Base-by-base conservation (phyloP, 129 eudicot genomes). In the Flaveria bidentis region DNA sequence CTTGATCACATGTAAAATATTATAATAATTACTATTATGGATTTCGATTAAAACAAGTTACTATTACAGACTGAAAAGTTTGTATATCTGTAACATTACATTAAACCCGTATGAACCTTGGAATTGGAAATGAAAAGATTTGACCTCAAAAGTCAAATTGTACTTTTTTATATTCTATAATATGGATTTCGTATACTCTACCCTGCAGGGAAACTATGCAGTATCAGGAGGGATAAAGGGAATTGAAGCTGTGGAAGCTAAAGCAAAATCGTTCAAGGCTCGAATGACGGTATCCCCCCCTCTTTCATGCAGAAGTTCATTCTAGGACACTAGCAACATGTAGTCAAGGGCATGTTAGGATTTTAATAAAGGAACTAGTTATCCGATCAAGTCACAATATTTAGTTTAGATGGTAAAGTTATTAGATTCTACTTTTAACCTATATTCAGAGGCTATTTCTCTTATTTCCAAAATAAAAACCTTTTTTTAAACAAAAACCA, bases 161-260 rank as follows among this genome's bases (percentile, higher is more conserved):
- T 44, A 17, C 17, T 67, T 49, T 60, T 23, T 42, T 7, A 8
- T 33, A 4, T 51, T 22, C 28, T 22, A 36, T 33, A 17, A 46
- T 41, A 39, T 39, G 51, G 65, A 51, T 72, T 36, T 18, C 58
- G 5, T 33, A 22, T 64, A 61, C 30, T 44, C 26, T 79, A 4
- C 60, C 49, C 70, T 84, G n/a, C 66, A 93, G 98, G 98, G 98
- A 73, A 93, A 93, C 76, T 93, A 93, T 81, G 97, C 96, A 30
- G 97, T 93, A 23, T 93, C 98, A 67, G 98, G 98, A 80, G 98
- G 97, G 1, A 81, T 93, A 69, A 93, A 90, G 87, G 98, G 98
- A 74, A 85, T 93, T 20, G 98, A 93, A 84, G 93, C 90, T 4
- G 94, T 93, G 33, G 98, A 93, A 87, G 93, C 97, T 33, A 93